Evolutionary conservation across 768 basidiomycete species (phyloP), one percentile per base, ranked within the genome.

Genomic region (Boletus pseudo-olivaceus): DNA sequence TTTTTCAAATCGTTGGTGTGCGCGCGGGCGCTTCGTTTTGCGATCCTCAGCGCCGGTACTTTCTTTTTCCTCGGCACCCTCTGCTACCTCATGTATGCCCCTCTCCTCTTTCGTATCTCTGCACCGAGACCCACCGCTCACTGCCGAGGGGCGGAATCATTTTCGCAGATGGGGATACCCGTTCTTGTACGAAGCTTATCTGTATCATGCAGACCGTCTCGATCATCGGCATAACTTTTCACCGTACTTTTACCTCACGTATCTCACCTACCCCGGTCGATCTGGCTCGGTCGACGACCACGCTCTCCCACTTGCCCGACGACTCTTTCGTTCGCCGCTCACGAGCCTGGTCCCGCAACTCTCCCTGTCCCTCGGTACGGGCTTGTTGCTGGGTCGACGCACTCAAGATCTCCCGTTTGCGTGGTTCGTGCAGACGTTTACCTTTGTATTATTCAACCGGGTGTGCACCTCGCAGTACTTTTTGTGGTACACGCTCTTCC

Each of bases 401-500:
- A 75, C 71, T 42, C 69, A 75, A 15, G 82, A 93, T 61, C 75
- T 98, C 4, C 78, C 83, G 8, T 88, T 94, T 59, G 78, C 88
- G 4, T 96, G 91, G 90, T 93, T 97, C 66, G 78, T 95, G 12
- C 95, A 98, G 71, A 98, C 97, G 2, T 80, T 80, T 35, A 74
- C 81, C 0, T 98, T 99, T 64, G 95, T 98, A n/a, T 73, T 93
- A 8, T 96, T 98, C 76, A 99, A 98, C 70, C 95, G 96, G 71
- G 97, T 99, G 47, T 97, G 95, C 80, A 99, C 97, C 0, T 97
- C 94, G 0, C 71, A 98, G 90, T 99, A 99, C 70, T 99, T 98
- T 73, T 77, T 96, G 37, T 99, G 97, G 97, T 98, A 94, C 67
- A 82, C 93, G 14, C 82, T 93, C 47, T 82, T 98, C 56, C 72